Evolutionary conservation across 163 green algal species (phyloP).

Genomic region (Chlamydomonas reinhardtii): DNA sequence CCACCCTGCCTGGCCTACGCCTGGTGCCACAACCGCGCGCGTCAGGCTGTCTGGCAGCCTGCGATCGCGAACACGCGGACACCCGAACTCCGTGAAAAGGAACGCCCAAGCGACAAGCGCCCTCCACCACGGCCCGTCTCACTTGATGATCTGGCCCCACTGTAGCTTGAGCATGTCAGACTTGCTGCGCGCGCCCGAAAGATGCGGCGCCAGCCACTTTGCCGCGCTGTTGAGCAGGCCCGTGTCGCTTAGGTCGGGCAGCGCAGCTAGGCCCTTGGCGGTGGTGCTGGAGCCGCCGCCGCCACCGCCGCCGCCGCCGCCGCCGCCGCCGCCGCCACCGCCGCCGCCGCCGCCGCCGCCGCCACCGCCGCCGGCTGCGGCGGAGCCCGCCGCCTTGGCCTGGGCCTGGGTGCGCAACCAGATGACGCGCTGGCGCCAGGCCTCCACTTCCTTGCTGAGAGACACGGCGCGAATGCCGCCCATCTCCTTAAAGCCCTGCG

Average conservation of each 20-base stretch:
- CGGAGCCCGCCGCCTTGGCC: not conserved
- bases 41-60: no score
- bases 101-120: no score
- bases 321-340: no score
- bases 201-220: slow-evolving; percentile 62
- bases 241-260: slow-evolving; percentile 65
- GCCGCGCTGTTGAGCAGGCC: slow-evolving; percentile 50
- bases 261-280: not conserved
- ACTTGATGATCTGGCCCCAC: slow-evolving; percentile 35
- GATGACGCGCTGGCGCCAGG: slow-evolving; percentile 58
- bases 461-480: slow-evolving; percentile 41
- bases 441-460: slow-evolving; percentile 38
- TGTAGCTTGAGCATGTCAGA: slow-evolving; percentile 55
- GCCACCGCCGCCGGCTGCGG: not conserved
- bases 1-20: no score
- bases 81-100: no score
- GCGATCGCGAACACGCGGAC: no score
- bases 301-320: no score
- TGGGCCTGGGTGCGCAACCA: slow-evolving; percentile 51
- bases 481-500: slow-evolving; percentile 53
- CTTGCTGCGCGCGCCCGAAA: slow-evolving; percentile 49
- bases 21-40: no score
- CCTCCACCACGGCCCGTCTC: no score
- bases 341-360: no score
- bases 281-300: not conserved